These are phyloP conservation scores for Priceomyces castillae DNA, from an alignment of 805 yeast genomes.

Conservation along the genomic window DNA sequence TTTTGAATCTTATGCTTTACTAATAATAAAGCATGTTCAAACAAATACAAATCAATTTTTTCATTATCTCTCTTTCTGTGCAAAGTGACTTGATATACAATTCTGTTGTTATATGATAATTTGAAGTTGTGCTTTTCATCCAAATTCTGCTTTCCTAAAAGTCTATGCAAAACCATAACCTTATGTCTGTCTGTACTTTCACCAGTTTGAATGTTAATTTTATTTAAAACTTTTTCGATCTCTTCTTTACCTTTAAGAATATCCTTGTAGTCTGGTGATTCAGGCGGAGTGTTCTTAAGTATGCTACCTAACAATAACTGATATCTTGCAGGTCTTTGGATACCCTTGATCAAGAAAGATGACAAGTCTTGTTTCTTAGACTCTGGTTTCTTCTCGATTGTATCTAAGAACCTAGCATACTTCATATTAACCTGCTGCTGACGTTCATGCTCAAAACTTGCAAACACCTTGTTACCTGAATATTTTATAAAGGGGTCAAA, in stretches of 20 bases:
- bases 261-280: slow-evolving; percentile 66
- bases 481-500: slow-evolving; percentile 92
- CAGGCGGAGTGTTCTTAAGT: slow-evolving; percentile 76
- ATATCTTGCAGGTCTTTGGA: slow-evolving; percentile 93
- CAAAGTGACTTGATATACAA: slow-evolving; percentile 74
- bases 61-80: slow-evolving; percentile 69
- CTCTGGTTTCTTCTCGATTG: slow-evolving; percentile 80
- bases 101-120: slow-evolving; percentile 76
- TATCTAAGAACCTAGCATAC: slow-evolving; percentile 92
- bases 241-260: slow-evolving; percentile 71
- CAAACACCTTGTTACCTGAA: slow-evolving; percentile 93
- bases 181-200: slow-evolving; percentile 91
- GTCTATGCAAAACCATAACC: slow-evolving; percentile 64
- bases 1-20: slow-evolving; percentile 83
- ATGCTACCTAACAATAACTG: slow-evolving; percentile 82
- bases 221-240: slow-evolving; percentile 68
- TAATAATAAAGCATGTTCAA: slow-evolving; percentile 85
- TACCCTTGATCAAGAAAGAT: slow-evolving; percentile 91
- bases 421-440: slow-evolving; percentile 87
- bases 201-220: slow-evolving; percentile 86
- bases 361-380: slow-evolving; percentile 86
- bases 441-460: slow-evolving; percentile 91
- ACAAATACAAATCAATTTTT: slow-evolving; percentile 78
- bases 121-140: slow-evolving; percentile 85
- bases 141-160: slow-evolving; percentile 67